phyloP scores from a whole-genome alignment of 768 basidiomycete genomes.

The Pholiota microspora region DNA sequence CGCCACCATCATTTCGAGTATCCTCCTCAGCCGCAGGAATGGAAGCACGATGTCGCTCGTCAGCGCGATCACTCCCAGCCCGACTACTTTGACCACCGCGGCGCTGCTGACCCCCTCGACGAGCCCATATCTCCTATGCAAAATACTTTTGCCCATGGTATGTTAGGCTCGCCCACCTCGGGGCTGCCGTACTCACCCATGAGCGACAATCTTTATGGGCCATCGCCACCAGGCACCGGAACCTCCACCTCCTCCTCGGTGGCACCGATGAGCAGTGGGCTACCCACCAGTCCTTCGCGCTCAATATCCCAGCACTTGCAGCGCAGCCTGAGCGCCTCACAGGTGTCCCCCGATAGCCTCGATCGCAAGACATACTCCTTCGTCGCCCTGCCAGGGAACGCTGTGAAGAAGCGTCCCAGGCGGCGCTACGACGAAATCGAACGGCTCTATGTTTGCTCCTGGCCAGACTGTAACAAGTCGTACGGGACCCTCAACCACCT shows the following conservation, averaged over 20 bases:
- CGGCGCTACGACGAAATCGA: constrained; percentile 94
- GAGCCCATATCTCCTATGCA: constrained; percentile 56
- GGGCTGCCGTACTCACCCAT: constrained; percentile 45
- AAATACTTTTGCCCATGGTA: constrained; percentile 46
- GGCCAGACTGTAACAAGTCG: constrained; percentile 73
- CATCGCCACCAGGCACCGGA: constrained; percentile 61
- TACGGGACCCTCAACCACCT: constrained; percentile 97
- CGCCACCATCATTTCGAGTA: constrained; percentile 38
- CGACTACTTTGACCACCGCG: constrained; percentile 28
- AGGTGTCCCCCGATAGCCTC: constrained; percentile 31
- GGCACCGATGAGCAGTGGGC: constrained; percentile 27
- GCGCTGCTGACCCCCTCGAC: constrained; percentile 32
- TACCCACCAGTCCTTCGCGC: constrained; percentile 25
- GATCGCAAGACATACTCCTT: constrained; percentile 79
- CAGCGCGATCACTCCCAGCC: constrained; percentile 27
- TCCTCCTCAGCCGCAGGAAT: constrained; percentile 30
- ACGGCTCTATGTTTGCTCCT: constrained; percentile 86
- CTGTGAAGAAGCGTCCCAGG: constrained; percentile 81
- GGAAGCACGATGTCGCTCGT: constrained; percentile 35
- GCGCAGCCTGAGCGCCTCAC: constrained; percentile 25
- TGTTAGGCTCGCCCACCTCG: constrained; percentile 30
- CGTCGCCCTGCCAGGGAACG: constrained; percentile 76
- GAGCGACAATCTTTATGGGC: constrained; percentile 51
- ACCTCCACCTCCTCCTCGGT: constrained; percentile 55
- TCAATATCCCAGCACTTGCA: constrained; percentile 28